Evolutionary conservation across 1,284 basidiomycete genomes (phyloP).

Genomic region (Ustilago shanxiensis): DNA sequence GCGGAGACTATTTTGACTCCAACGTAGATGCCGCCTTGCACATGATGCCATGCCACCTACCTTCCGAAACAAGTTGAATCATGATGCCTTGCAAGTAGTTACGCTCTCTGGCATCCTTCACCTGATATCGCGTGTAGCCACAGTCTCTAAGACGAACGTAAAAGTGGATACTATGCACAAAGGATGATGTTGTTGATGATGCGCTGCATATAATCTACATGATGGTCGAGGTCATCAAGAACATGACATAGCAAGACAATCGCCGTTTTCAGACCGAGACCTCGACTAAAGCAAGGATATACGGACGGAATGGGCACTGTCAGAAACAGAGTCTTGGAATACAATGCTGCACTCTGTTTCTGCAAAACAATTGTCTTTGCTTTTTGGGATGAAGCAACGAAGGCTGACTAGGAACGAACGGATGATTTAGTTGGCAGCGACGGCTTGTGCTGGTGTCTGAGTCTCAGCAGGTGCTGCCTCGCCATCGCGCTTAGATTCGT

Average conservation of each 20-base stretch:
- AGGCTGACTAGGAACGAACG: not conserved
- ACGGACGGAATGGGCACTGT: not conserved
- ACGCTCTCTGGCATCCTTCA: not conserved
- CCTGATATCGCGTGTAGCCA: not conserved
- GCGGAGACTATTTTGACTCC: not conserved
- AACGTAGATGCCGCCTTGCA: not conserved
- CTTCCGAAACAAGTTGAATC: too few species aligned
- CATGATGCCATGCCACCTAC: not conserved
- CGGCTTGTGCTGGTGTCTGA: slow-evolving; percentile 38
- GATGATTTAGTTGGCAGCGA: slow-evolving; percentile 38
- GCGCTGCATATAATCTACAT: slow-evolving; percentile 41
- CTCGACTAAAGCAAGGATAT: not conserved
- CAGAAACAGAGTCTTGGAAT: slow-evolving; percentile 3
- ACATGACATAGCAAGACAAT: slow-evolving; percentile 14
- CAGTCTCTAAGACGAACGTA: not conserved
- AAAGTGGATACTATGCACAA: slow-evolving; percentile 15
- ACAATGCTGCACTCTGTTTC: slow-evolving; percentile 18
- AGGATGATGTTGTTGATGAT: slow-evolving; percentile 21
- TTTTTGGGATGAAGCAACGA: slow-evolving; percentile 18
- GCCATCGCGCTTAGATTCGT: slow-evolving; percentile 42
- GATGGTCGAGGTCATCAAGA: slow-evolving; percentile 24
- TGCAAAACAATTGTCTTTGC: slow-evolving; percentile 9
- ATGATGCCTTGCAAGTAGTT: not conserved
- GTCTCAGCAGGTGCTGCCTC: slow-evolving; percentile 41
- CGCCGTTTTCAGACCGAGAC: not conserved